These are phyloP conservation scores for Knufia petricola DNA, from an alignment of 2,329 filamentous ascomycete species.

Conservation along the genomic window DNA sequence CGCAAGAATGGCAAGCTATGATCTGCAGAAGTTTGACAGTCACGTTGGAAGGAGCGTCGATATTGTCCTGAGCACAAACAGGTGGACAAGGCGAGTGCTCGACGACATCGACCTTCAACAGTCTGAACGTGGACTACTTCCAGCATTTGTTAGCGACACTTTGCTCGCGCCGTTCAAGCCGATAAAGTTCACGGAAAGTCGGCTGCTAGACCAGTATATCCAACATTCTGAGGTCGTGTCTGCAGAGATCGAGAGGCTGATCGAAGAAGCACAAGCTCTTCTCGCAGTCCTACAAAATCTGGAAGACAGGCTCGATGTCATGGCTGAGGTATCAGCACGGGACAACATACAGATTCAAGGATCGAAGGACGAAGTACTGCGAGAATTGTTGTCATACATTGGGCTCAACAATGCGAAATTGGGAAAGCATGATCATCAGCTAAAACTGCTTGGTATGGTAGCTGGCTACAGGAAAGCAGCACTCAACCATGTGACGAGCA, in stretches of 20 bases:
- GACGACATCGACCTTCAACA: constrained; percentile 47
- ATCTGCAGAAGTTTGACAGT: constrained; percentile 66
- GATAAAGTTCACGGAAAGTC: constrained; percentile 48
- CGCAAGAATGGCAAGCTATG: constrained; percentile 53
- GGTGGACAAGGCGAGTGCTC: constrained; percentile 63
- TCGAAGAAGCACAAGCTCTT: constrained; percentile 60
- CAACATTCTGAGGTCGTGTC: constrained; percentile 61
- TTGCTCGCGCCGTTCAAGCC: constrained; percentile 54
- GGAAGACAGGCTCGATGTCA: constrained; percentile 59
- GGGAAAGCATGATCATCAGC: constrained; percentile 52
- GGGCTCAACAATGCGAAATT: constrained; percentile 57
- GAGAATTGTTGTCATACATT: constrained; percentile 62
- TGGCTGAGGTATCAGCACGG: constrained; percentile 58
- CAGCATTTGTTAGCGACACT: constrained; percentile 37
- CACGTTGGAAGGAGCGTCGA: constrained; percentile 66
- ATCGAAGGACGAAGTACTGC: constrained; percentile 57
- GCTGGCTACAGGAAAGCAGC: constrained; percentile 55
- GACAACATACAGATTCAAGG: constrained; percentile 51
- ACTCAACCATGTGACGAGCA: constrained; percentile 56
- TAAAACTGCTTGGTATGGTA: constrained; percentile 57
- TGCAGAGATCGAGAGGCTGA: constrained; percentile 57
- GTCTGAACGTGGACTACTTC: constrained; percentile 26
- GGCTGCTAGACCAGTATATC: constrained; percentile 64
- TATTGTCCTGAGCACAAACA: constrained; percentile 62
- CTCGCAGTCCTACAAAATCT: constrained; percentile 56